These are phyloP conservation scores for Rhodofomes roseus DNA, from an alignment of 1,284 basidiomycete species.

Conservation along the genomic window DNA sequence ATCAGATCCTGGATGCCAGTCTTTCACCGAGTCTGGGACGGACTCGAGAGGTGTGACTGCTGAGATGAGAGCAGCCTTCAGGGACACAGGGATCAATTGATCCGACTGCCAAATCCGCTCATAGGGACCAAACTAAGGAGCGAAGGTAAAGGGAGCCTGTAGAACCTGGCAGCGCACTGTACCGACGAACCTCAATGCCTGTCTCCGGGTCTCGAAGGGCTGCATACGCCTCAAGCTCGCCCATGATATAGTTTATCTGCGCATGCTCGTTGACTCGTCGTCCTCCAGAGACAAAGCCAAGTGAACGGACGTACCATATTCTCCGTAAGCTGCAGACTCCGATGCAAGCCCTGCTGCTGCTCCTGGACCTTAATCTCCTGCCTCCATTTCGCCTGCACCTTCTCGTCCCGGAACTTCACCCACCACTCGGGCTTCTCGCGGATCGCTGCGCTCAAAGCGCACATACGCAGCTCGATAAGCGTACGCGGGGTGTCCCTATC, in stretches of 20 bases:
- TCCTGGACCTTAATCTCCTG: neutral
- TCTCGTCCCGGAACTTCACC: neutral
- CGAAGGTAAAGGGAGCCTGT: neutral
- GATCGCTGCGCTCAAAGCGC: neutral
- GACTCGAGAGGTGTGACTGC: slow-evolving; percentile 5
- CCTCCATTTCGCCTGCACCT: neutral
- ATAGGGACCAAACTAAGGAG: neutral
- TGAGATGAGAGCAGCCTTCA: neutral
- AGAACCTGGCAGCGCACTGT: neutral
- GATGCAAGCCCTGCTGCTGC: neutral
- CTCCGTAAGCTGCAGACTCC: neutral
- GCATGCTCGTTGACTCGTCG: neutral
- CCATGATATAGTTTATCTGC: neutral
- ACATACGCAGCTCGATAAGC: neutral
- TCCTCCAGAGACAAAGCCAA: neutral
- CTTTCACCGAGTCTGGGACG: slow-evolving; percentile 8
- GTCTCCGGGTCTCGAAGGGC: neutral
- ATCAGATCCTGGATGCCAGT: slow-evolving; percentile 16
- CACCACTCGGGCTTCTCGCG: neutral
- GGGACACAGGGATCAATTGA: neutral
- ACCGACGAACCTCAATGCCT: neutral
- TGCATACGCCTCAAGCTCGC: neutral
- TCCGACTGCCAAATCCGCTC: neutral
- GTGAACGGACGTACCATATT: neutral
- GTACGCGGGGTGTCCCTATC: neutral